phyloP scores from a whole-genome alignment of 2,329 filamentous ascomycete genomes.

The Golovinomyces cichoracearum region DNA sequence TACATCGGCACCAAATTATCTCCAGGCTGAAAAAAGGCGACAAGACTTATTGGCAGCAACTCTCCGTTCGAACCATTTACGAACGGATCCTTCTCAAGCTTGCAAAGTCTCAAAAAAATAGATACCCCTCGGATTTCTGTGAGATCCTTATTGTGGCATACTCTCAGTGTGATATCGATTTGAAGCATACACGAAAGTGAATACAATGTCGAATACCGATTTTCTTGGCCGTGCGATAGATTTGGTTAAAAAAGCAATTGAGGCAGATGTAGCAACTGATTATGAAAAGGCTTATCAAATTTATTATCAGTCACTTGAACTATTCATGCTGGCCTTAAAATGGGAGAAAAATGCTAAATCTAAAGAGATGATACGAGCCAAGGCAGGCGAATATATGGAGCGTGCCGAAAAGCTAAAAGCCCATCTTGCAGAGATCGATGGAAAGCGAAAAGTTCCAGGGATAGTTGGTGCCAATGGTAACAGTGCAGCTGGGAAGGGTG shows the following conservation, averaged over 20 bases:
- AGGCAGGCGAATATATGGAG: slow-evolving; percentile 94
- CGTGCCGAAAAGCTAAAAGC: slow-evolving; percentile 93
- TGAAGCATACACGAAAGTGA: no score
- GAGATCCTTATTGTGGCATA: no score
- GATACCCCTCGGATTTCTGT: no score
- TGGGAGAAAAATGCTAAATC: slow-evolving; percentile 98
- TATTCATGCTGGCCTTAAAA: slow-evolving; percentile 97
- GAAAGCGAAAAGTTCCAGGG: slow-evolving; percentile 42
- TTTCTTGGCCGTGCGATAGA: slow-evolving; percentile 93
- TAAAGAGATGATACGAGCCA: slow-evolving; percentile 90
- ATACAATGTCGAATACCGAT: slow-evolving; percentile 76
- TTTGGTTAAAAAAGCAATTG: slow-evolving; percentile 90
- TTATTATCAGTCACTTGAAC: slow-evolving; percentile 86
- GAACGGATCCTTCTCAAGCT: no score
- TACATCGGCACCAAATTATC: no score
- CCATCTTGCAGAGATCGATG: slow-evolving; percentile 52
- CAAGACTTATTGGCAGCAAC: no score
- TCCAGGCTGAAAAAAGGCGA: no score
- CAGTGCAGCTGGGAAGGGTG: slow-evolving; percentile 35
- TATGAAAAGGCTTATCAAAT: slow-evolving; percentile 92
- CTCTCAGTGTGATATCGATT: no score
- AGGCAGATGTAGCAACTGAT: slow-evolving; percentile 78
- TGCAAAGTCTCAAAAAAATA: no score
- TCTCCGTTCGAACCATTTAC: no score
- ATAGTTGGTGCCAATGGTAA: slow-evolving; percentile 48